Percentiles rank a stretch among this genome's conserved stretches.
These are phyloP conservation scores for Fagopyrum esculentum DNA, from an alignment of 148 eudicot genomes.

Conservation along the genomic window DNA sequence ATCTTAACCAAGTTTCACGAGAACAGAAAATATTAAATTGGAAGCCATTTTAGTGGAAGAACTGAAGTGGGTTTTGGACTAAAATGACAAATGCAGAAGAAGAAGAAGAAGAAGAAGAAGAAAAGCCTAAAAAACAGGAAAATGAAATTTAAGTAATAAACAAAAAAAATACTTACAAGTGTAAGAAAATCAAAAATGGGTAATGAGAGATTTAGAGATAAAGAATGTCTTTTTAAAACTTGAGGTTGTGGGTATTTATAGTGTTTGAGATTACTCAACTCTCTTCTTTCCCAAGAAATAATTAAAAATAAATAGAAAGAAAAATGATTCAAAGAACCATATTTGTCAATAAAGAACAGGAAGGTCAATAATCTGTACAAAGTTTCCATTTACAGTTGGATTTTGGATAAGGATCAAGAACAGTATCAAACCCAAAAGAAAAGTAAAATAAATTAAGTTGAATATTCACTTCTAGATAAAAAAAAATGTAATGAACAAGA, in stretches of 20 bases:
- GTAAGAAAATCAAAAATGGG: not conserved
- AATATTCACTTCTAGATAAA: too few species aligned
- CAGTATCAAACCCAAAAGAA: not conserved
- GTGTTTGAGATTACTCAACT: not conserved
- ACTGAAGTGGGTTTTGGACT: not conserved
- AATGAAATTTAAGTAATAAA: not conserved
- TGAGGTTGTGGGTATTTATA: slow-evolving; percentile 4
- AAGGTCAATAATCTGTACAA: not conserved
- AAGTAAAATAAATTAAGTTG: not conserved
- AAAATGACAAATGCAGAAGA: not conserved
- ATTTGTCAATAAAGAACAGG: not conserved
- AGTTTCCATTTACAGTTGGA: not conserved
- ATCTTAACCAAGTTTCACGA: not conserved
- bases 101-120: too few species aligned
- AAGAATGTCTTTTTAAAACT: not conserved
- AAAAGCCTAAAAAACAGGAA: not conserved
- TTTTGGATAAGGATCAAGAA: not conserved
- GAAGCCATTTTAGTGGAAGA: not conserved
- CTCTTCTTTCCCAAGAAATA: slow-evolving; percentile 7
- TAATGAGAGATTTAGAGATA: not conserved
- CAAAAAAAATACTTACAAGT: not conserved
- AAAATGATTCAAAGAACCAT: not conserved
- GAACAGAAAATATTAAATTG: not conserved
- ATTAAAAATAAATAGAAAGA: not conserved
- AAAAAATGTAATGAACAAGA: not conserved